A percentile compares a stretch with the other conserved stretches of the same genome.
These are phyloP conservation scores for Globisporangium carolinianum DNA, from an alignment of 352 stramenopile genomes.

Conservation along the genomic window DNA sequence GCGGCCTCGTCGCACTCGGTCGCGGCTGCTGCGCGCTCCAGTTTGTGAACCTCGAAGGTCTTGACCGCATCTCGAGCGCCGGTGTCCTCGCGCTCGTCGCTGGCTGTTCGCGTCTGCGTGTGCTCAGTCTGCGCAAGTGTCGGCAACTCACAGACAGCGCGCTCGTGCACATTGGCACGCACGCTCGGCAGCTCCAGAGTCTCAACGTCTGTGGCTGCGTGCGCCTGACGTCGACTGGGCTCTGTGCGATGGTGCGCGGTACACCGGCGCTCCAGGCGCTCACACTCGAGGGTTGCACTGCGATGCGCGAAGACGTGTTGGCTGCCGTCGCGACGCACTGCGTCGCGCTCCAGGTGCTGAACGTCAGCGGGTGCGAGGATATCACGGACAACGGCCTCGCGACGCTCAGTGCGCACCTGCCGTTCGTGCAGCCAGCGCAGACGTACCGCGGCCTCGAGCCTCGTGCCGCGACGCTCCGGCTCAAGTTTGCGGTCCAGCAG, in stretches of 20 bases:
- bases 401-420: constrained; percentile 63
- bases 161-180: constrained; percentile 37
- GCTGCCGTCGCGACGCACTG: constrained; percentile 44
- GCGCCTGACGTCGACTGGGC: constrained; percentile 41
- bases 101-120: constrained; percentile 42
- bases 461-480: constrained; percentile 31
- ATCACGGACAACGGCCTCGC: constrained; percentile 66
- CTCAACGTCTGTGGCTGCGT: constrained; percentile 63
- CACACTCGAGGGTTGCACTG: constrained; percentile 57
- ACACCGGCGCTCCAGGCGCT: constrained; percentile 52
- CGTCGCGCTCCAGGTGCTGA: constrained; percentile 53
- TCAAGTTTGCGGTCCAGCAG: constrained; percentile 73
- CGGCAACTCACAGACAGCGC: constrained; percentile 49
- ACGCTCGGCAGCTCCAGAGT: constrained; percentile 40
- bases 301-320: constrained; percentile 69
- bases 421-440: constrained; percentile 49
- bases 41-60: constrained; percentile 70
- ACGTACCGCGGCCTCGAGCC: constrained; percentile 60
- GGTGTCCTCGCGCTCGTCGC: constrained; percentile 40
- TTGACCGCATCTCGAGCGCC: constrained; percentile 44
- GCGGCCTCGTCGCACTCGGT: constrained; percentile 43
- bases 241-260: constrained; percentile 42
- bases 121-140: constrained; percentile 58
- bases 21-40: constrained; percentile 44
- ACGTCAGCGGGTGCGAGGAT: constrained; percentile 68